Percentiles rank a stretch among this genome's conserved stretches.
These are phyloP conservation scores for Excoecaria agallocha DNA, from an alignment of 345 rosid genomes.

Conservation along the genomic window DNA sequence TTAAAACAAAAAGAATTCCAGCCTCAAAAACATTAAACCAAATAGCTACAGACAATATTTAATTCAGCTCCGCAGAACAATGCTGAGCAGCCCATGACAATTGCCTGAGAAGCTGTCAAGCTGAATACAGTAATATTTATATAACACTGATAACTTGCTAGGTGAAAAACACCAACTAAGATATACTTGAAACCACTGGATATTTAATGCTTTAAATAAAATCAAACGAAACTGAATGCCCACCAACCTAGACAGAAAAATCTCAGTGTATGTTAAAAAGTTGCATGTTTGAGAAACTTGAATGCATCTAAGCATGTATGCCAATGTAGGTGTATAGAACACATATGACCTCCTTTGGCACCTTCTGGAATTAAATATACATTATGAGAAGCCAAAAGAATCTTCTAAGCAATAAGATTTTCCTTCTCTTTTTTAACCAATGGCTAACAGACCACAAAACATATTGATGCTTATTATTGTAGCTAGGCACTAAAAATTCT, in stretches of 20 bases:
- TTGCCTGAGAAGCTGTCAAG: too few relatives aligned
- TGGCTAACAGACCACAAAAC: too few relatives aligned
- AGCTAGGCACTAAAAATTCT: constrained; percentile 1
- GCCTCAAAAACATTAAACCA: too few relatives aligned
- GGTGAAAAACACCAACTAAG: neutral
- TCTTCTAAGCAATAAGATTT: too few relatives aligned
- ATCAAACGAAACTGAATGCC: neutral
- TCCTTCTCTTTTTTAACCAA: too few relatives aligned
- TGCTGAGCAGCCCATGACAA: too few relatives aligned
- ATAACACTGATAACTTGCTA: neutral
- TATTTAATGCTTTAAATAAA: neutral
- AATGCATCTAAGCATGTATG: neutral
- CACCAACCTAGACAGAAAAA: neutral
- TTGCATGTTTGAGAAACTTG: neutral
- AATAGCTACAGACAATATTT: too few relatives aligned
- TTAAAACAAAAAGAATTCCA: too few relatives aligned
- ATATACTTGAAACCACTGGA: neutral
- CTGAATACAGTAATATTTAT: too few relatives aligned
- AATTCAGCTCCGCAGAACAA: too few relatives aligned
- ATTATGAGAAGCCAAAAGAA: neutral
- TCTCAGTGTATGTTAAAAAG: neutral
- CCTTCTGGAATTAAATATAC: neutral
- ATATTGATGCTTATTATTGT: neutral
- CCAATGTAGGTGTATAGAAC: neutral
- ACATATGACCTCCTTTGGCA: neutral